Evolutionary conservation across 345 rosid species (phyloP).

Genomic region (Trapa incisa): DNA sequence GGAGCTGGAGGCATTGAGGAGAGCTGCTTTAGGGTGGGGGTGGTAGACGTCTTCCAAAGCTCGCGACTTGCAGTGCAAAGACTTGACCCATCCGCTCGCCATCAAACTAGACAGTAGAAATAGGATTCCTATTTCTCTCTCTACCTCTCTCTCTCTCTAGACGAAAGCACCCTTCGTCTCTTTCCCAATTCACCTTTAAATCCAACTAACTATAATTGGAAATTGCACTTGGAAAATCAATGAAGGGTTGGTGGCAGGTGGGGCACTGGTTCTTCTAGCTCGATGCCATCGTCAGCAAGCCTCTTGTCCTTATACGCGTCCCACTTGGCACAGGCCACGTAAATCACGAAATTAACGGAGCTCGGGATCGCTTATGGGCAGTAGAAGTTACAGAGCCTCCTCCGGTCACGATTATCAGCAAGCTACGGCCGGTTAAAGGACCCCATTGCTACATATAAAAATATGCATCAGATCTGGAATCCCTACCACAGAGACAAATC

Average conservation of each 20-base stretch:
- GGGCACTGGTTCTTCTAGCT: conserved; percentile 32
- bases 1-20: conserved; percentile 49
- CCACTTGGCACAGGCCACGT: conserved; percentile 53
- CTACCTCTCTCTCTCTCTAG: neutral
- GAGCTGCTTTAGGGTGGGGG: conserved; percentile 28
- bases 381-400: conserved; percentile 69
- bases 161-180: conserved; percentile 20
- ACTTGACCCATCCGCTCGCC: conserved; percentile 86
- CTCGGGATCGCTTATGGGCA: conserved; percentile 66
- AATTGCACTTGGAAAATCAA: conserved; percentile 1
- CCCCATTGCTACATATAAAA: too few species aligned
- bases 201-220: neutral
- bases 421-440: conserved; percentile 46
- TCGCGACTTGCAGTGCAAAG: conserved; percentile 82
- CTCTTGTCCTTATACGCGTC: conserved; percentile 90
- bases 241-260: neutral
- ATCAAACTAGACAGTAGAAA: conserved; percentile 13
- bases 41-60: conserved; percentile 49
- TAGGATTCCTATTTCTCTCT: neutral
- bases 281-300: conserved; percentile 56
- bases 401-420: conserved; percentile 65
- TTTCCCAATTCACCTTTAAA: too few species aligned
- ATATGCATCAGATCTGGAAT: too few species aligned
- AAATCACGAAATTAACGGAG: conserved; percentile 42
- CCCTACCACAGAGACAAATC: too few species aligned